These are phyloP conservation scores for Pachysandra terminalis DNA, from an alignment of 164 flowering plant genomes.

Conservation along the genomic window DNA sequence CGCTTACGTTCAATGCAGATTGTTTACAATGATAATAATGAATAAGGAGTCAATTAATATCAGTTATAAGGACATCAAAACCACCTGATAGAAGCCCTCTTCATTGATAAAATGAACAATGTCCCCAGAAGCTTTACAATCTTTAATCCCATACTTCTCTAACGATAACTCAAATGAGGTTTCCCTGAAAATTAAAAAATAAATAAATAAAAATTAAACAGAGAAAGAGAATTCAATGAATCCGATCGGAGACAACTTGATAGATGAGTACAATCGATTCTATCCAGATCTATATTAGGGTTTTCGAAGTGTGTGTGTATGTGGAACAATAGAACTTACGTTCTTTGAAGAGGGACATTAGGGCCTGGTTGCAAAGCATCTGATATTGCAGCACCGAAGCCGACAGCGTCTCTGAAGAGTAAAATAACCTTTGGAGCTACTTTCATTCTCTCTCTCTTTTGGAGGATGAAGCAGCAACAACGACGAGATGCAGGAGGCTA, in stretches of 20 bases:
- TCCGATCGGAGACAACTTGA: neutral
- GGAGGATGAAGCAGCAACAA: too few relatives aligned
- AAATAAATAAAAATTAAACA: too few relatives aligned
- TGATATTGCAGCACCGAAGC: slow-evolving; percentile 37
- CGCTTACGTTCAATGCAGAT: too few relatives aligned
- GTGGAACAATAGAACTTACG: slow-evolving; percentile 23
- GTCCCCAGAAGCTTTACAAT: slow-evolving; percentile 46
- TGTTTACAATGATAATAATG: too few relatives aligned
- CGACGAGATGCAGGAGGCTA: too few relatives aligned
- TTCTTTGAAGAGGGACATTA: slow-evolving; percentile 27
- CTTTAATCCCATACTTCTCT: slow-evolving; percentile 56
- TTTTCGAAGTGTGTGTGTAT: neutral
- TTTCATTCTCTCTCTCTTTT: slow-evolving; percentile 29
- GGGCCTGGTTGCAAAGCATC: slow-evolving; percentile 44
- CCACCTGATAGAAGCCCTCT: slow-evolving; percentile 45
- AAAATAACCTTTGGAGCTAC: slow-evolving; percentile 53
- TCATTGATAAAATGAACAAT: slow-evolving; percentile 47
- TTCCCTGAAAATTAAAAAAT: slow-evolving; percentile 24
- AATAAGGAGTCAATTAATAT: neutral
- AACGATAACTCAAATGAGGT: slow-evolving; percentile 49
- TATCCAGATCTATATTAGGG: neutral
- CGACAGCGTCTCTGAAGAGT: slow-evolving; percentile 44
- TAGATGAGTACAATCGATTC: neutral
- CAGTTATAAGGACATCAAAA: neutral
- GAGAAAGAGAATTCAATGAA: neutral